Evolutionary conservation across 768 basidiomycete species (phyloP), one percentile per base, ranked within the genome.

Genomic region (Lentinus brumalis): DNA sequence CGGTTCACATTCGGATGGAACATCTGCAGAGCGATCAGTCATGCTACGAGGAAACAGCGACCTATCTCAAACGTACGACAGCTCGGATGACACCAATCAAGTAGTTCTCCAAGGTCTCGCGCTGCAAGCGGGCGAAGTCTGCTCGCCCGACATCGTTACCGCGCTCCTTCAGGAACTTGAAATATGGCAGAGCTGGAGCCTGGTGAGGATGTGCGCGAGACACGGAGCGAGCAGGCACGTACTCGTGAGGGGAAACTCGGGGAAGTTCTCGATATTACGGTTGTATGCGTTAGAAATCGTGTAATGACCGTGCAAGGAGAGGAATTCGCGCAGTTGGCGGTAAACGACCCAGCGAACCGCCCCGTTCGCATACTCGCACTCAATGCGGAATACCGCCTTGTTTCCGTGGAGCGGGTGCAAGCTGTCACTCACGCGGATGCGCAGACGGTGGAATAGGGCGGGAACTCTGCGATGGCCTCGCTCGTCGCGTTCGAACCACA

Each of bases 311-410:
- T 98, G 96, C 26, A 99, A 75, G 29, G 89, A 89, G 49, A 96
- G 56, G 69, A 99, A 97, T 72, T 98, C 96, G 62, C 92, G 87
- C 56, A 97, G 81, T 75, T 96, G 89, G 54, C 96, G 88, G 74
- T 94, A 94, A n/a, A 94, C 82, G 31, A 97, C 96, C 96, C 97
- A 99, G 73, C 94, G 80, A 70, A 83, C 86, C 12, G 89, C 88
- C 21, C 94, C 94, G 65, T 96, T 95, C 0, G 94, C 96, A 72
- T 99, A 98, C 74, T 97, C 92, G 71, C 95, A 98, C 74, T 96
- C 94, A 66, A 96, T 94, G 15, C 93, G 85, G 71, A 96, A 96
- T 2, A 93, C 86, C 5, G 91, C 86, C 69, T 90, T 91, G 47
- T 84, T 77, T 21, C 84, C 81, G 63, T 93, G 85, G 64, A 91